phyloP scores from a whole-genome alignment of 257 asterid genomes.

The Solanum pinnatisectum region DNA sequence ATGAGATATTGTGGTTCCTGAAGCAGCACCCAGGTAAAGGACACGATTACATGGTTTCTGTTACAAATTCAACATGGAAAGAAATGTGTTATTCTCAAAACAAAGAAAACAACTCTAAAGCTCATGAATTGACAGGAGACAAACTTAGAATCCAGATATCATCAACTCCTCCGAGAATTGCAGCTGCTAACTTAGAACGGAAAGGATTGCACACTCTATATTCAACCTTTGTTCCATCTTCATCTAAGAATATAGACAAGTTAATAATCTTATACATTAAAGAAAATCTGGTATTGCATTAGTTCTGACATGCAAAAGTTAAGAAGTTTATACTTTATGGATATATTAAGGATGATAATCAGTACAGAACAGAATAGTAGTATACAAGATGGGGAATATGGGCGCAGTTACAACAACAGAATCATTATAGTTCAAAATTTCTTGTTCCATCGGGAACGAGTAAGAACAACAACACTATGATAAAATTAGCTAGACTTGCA shows the following conservation, averaged over 20 bases:
- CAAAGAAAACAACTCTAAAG: not conserved
- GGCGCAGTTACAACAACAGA: not conserved
- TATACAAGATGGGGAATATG: not conserved
- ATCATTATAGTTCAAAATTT: not conserved
- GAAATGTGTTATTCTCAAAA: not conserved
- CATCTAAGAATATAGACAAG: constrained; percentile 22
- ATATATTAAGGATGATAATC: not conserved
- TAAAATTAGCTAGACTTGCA: not conserved
- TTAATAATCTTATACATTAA: not conserved
- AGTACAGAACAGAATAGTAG: not conserved
- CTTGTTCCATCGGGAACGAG: not conserved
- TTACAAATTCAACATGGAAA: not conserved
- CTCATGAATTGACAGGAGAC: not conserved
- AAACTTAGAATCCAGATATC: constrained; percentile 82
- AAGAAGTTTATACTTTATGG: not conserved
- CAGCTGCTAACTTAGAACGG: constrained; percentile 96
- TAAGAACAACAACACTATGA: not conserved
- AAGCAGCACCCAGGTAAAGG: constrained; percentile 54
- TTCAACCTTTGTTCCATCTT: constrained; percentile 67
- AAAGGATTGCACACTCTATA: constrained; percentile 97
- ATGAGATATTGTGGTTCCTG: constrained; percentile 84
- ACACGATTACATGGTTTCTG: constrained; percentile 39
- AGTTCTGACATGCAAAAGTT: not conserved
- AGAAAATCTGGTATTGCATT: not conserved
- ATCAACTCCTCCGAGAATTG: constrained; percentile 84